These are phyloP conservation scores for Dipteronia sinensis DNA, from an alignment of 345 rosid species.

Conservation along the genomic window DNA sequence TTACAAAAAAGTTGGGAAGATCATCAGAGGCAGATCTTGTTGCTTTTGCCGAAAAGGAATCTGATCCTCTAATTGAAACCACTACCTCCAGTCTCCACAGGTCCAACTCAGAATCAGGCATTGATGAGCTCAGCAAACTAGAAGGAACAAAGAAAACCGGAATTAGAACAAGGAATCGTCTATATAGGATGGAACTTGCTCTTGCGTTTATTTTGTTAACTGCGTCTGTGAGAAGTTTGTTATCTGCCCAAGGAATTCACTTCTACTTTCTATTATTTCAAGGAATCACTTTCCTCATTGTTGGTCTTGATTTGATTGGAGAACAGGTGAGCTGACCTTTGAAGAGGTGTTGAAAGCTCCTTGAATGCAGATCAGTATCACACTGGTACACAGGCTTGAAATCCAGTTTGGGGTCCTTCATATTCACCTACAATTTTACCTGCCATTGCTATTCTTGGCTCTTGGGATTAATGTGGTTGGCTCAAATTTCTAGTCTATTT, in stretches of 20 bases:
- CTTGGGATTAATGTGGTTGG: conserved; percentile 10
- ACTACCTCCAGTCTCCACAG: conserved; percentile 38
- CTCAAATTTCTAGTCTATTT: neutral
- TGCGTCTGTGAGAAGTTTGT: conserved; percentile 73
- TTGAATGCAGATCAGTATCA: neutral
- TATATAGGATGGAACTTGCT: conserved; percentile 72
- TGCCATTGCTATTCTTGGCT: neutral
- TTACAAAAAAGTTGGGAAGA: conserved; percentile 88
- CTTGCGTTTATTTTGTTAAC: conserved; percentile 71
- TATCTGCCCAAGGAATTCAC: conserved; percentile 89
- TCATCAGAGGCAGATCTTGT: conserved; percentile 90
- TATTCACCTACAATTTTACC: neutral
- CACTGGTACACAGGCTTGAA: conserved; percentile 5
- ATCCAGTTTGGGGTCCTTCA: neutral
- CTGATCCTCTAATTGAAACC: conserved; percentile 41
- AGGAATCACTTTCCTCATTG: conserved; percentile 76
- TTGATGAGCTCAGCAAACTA: conserved; percentile 59
- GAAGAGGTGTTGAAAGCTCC: neutral
- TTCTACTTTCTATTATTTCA: conserved; percentile 89
- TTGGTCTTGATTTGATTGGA: conserved; percentile 91
- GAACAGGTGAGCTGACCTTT: conserved; percentile 69
- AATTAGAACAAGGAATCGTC: conserved; percentile 53
- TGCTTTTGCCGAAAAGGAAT: conserved; percentile 62
- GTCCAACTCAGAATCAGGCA: conserved; percentile 73
- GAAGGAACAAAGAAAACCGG: conserved; percentile 45